phyloP scores from a whole-genome alignment of 164 flowering plant species.

The Magnolia sinica region DNA sequence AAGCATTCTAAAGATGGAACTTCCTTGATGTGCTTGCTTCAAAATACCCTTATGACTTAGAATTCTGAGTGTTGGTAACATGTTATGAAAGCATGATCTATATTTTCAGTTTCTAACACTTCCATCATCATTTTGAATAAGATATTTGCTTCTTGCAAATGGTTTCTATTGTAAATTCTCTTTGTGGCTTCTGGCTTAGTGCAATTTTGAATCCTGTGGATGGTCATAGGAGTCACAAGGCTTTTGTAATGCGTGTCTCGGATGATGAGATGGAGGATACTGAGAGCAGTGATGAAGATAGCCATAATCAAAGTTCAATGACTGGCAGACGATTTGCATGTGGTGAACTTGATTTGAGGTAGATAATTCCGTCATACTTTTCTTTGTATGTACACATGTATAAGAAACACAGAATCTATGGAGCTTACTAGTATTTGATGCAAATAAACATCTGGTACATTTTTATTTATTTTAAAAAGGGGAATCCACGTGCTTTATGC shows the following conservation, averaged over 20 bases:
- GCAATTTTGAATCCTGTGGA: slow-evolving; percentile 6
- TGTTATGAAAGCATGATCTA: not conserved
- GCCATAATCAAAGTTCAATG: not conserved
- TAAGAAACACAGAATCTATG: too few species aligned
- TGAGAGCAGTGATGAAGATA: slow-evolving; percentile 11
- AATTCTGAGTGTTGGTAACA: not conserved
- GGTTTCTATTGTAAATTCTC: not conserved
- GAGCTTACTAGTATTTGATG: not conserved
- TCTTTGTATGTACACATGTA: too few species aligned
- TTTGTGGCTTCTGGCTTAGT: slow-evolving; percentile 6
- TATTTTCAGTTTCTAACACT: not conserved
- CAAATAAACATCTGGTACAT: not conserved
- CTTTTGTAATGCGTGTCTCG: slow-evolving; percentile 21
- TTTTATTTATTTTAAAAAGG: too few species aligned
- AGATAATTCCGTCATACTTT: not conserved
- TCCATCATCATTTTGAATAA: not conserved
- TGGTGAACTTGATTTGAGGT: slow-evolving; percentile 26
- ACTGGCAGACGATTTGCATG: slow-evolving; percentile 41
- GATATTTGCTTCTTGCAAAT: not conserved
- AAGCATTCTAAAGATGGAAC: not conserved
- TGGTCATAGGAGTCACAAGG: not conserved
- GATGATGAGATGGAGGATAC: slow-evolving; percentile 19
- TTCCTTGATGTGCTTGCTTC: not conserved
- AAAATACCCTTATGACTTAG: not conserved
- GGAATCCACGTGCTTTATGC: not conserved